Evolutionary conservation across 495 filamentous ascomycete species (phyloP), one percentile per base, ranked within the genome.

Genomic region (Tetracladium marchalianum): DNA sequence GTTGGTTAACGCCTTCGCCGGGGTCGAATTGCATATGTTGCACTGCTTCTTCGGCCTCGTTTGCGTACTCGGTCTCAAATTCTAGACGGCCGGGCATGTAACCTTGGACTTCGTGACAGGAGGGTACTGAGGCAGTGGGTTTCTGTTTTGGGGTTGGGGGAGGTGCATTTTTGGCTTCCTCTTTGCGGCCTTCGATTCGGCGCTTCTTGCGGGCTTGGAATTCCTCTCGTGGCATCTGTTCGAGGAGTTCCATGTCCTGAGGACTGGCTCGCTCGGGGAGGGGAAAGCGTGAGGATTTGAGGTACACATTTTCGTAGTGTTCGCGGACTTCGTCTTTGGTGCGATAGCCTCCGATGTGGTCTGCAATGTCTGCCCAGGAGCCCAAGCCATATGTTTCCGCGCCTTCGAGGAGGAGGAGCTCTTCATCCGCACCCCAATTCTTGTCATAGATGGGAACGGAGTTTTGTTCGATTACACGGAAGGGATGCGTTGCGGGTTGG

Each of bases 11-110:
- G 40, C 92, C 92, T 56, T 95, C 90, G 11, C 92, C 92, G 1
- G 92, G 89, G 41, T 96, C 90, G 55, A 99, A 99, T 49, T 94
- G 82, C 85, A 99, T 95, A 46, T 92, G 82, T 61, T 97, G 92
- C 11, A 99, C 93, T 0, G 90, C 90, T 65, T 97, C 93, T 63
- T 99, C 92, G 0, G 93, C 92, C 54, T 97, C 93, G 62, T 99
- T 97, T 57, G 89, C 81, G 62, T 90, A 95, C 56, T 99, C 92
- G 0, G 86, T 94, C 71, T 99, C 92, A 57, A 97, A 99, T 59
- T 99, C 92, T 47, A 99, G 66, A 15, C 92, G 87, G 32, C 93
- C 92, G 2, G 92, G 92, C 92, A 99, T 99, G 64, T 94, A 99
- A 4, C 92, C 92, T 60, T 93, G 85, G 22, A 99, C 90, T 62